Conservation (phyloP, 148 eudicot genomes). For the Chenopodium suecicum region DNA sequence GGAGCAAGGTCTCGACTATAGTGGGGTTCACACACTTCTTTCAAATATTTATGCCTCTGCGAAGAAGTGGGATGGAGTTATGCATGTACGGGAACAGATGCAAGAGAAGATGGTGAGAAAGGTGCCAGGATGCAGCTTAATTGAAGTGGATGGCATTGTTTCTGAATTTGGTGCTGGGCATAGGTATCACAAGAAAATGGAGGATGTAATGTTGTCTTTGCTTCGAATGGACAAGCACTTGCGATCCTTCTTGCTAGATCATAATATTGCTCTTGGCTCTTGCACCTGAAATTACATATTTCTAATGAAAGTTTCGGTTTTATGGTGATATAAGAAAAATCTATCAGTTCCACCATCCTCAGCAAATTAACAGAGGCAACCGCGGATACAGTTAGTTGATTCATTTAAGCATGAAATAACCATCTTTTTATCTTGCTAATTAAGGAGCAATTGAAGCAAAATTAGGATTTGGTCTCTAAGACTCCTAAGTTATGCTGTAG, state of each 20-base stretch:
- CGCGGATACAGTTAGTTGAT: no score
- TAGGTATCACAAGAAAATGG: constrained; percentile 26
- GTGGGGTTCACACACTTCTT: constrained; percentile 56
- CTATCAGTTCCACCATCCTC: not conserved
- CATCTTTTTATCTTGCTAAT: no score
- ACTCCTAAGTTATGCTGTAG: no score
- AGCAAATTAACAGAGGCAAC: not conserved
- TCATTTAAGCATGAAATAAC: no score
- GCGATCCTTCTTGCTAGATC: constrained; percentile 36
- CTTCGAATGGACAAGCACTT: constrained; percentile 42
- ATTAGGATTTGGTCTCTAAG: no score
- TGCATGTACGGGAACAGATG: constrained; percentile 52
- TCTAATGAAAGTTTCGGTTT: not conserved
- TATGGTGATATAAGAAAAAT: not conserved
- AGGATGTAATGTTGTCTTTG: constrained; percentile 34
- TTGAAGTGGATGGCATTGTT: constrained; percentile 57
- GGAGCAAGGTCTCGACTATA: constrained; percentile 37
- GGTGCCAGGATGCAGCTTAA: constrained; percentile 61
- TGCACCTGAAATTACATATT: constrained; percentile 14
- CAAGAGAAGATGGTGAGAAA: constrained; percentile 46
- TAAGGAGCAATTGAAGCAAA: no score
- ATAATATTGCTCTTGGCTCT: not conserved
- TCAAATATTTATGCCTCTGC: constrained; percentile 65
- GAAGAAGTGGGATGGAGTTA: constrained; percentile 56
- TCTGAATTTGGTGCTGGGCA: constrained; percentile 58